Evolutionary conservation across 139 green algal genomes (phyloP).

Genomic region (Haematococcus sp.): DNA sequence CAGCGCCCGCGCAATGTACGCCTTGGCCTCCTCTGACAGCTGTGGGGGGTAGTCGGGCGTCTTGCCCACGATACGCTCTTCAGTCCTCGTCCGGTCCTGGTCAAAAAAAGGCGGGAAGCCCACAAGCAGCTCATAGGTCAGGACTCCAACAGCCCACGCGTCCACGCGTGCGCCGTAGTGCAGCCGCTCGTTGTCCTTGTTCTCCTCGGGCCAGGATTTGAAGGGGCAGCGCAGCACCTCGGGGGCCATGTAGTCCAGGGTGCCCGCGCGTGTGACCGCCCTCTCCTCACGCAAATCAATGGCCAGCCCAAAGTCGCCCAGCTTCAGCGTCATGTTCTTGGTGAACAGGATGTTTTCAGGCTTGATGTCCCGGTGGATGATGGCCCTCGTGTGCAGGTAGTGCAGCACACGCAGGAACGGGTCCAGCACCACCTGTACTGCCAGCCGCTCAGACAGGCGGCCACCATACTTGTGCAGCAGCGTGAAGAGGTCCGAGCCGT

Average conservation of each 20-base stretch:
- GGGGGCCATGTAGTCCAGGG: constrained; percentile 56
- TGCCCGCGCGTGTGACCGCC: constrained; percentile 62
- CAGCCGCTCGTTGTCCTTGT: constrained; percentile 62
- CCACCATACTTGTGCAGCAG: constrained; percentile 59
- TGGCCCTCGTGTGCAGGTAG: constrained; percentile 34
- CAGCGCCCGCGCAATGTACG: constrained; percentile 45
- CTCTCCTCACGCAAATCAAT: constrained; percentile 59
- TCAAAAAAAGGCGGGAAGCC: constrained; percentile 81
- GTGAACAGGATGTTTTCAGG: constrained; percentile 61
- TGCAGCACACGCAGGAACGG: constrained; percentile 60
- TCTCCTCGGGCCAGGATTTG: constrained; percentile 67
- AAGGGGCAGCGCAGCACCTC: constrained; percentile 63
- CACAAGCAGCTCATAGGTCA: constrained; percentile 83
- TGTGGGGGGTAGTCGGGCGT: constrained; percentile 29
- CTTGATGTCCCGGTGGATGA: constrained; percentile 61
- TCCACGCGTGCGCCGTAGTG: constrained; percentile 66
- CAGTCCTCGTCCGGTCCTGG: constrained; percentile 40
- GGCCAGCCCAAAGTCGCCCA: constrained; percentile 67
- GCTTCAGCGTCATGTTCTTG: constrained; percentile 51
- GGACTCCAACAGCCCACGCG: constrained; percentile 85
- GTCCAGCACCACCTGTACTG: constrained; percentile 62
- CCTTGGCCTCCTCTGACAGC: constrained; percentile 25
- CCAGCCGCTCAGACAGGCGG: constrained; percentile 48
- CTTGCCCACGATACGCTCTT: constrained; percentile 41
- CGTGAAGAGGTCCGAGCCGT: constrained; percentile 54